These are phyloP conservation scores for Trypanosoma congolense DNA, from an alignment of 208 protist genomes.

Conservation along the genomic window DNA sequence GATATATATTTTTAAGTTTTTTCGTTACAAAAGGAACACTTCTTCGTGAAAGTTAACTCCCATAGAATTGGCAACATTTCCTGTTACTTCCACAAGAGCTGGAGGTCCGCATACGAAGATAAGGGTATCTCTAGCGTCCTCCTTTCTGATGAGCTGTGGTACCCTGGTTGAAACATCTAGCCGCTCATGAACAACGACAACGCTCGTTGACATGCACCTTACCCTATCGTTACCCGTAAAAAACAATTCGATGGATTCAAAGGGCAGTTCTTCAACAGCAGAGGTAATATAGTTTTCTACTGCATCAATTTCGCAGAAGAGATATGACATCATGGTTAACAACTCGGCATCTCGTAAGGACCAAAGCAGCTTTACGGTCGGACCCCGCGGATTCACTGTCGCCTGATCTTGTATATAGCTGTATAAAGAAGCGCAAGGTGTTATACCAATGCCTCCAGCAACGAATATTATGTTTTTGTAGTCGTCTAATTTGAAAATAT, in stretches of 20 bases:
- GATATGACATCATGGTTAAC: conserved; percentile 16
- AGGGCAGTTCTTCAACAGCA: too few species aligned
- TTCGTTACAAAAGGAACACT: conserved; percentile 15
- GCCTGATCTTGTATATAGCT: conserved; percentile 19
- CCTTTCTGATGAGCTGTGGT: background rate
- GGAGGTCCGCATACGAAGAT: conserved; percentile 37
- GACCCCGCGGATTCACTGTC: background rate
- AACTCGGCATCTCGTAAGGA: conserved; percentile 13
- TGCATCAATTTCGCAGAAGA: conserved; percentile 1
- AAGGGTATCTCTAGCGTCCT: conserved; percentile 19
- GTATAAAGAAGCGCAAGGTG: conserved; percentile 40
- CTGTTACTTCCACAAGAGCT: conserved; percentile 19
- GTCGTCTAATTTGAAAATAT: conserved; percentile 27
- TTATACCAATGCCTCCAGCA: conserved; percentile 41
- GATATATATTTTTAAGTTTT: too few species aligned
- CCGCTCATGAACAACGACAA: conserved; percentile 14
- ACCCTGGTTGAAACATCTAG: conserved; percentile 17
- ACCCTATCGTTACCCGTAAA: conserved; percentile 4
- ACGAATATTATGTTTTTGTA: conserved; percentile 37
- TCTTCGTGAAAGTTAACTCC: conserved; percentile 29
- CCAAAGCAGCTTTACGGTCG: conserved; percentile 16
- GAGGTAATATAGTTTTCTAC: background rate
- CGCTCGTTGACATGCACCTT: background rate
- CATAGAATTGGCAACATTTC: conserved; percentile 9
- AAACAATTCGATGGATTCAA: background rate